A percentile compares a stretch with the other conserved stretches of the same genome.
phyloP scores from a whole-genome alignment of 2,329 filamentous ascomycete genomes.

The Coniochaeta prunicola region DNA sequence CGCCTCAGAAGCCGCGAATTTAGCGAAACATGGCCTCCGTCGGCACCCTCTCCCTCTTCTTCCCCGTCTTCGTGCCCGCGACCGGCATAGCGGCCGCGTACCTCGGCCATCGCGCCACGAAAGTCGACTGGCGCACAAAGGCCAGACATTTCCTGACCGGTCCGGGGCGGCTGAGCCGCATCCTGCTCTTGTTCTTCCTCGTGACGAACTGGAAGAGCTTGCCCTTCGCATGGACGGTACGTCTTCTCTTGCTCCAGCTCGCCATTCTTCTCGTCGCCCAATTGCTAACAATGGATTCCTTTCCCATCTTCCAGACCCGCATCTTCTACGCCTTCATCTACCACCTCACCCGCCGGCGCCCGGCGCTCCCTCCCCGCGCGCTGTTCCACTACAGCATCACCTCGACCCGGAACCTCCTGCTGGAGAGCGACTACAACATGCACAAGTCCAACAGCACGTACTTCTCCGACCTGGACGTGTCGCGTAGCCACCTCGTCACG shows the following conservation, averaged over 20 bases:
- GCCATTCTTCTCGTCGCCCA: neutral
- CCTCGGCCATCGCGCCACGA: slow-evolving; percentile 29
- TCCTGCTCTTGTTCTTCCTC: slow-evolving; percentile 47
- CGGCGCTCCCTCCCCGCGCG: slow-evolving; percentile 17
- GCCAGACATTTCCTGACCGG: slow-evolving; percentile 42
- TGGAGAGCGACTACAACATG: slow-evolving; percentile 31
- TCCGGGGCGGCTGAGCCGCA: slow-evolving; percentile 44
- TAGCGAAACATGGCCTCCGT: slow-evolving; percentile 16
- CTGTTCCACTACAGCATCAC: slow-evolving; percentile 29
- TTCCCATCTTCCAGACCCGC: slow-evolving; percentile 18
- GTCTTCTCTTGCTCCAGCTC: slow-evolving; percentile 18
- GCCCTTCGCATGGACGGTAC: slow-evolving; percentile 69
- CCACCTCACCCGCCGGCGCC: slow-evolving; percentile 15
- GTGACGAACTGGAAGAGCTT: slow-evolving; percentile 66
- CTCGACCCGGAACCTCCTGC: slow-evolving; percentile 19
- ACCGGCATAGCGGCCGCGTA: slow-evolving; percentile 36
- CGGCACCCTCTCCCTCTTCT: slow-evolving; percentile 22
- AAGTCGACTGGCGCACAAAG: slow-evolving; percentile 32
- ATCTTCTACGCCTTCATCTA: slow-evolving; percentile 26
- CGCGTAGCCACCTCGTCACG: slow-evolving; percentile 72
- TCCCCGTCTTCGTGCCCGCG: slow-evolving; percentile 35
- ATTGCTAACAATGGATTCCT: neutral
- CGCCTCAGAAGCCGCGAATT: neutral
- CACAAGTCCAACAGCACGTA: slow-evolving; percentile 57
- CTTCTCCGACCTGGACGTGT: slow-evolving; percentile 78